phyloP scores from a whole-genome alignment of 768 basidiomycete species.

The Suillus alpinus region DNA sequence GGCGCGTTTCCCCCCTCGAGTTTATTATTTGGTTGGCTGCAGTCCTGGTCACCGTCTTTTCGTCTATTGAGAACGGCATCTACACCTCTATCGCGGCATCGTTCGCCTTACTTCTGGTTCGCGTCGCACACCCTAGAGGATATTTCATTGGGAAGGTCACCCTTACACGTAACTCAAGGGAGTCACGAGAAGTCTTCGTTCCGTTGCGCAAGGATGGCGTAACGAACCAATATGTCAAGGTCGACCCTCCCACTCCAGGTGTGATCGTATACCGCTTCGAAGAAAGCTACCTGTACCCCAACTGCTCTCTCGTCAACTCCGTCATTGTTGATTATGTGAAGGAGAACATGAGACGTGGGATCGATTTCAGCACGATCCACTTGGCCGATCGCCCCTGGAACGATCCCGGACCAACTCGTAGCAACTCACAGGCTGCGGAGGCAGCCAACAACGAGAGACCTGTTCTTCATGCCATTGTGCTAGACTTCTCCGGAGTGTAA shows the following conservation, averaged over 20 bases:
- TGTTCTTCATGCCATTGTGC: constrained; percentile 76
- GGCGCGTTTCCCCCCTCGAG: constrained; percentile 92
- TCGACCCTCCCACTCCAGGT: constrained; percentile 80
- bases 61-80: constrained; percentile 91
- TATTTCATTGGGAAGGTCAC: constrained; percentile 87
- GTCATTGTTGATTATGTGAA: constrained; percentile 81
- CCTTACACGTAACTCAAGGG: constrained; percentile 37
- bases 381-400: constrained; percentile 86
- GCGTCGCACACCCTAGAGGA: constrained; percentile 85
- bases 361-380: constrained; percentile 64
- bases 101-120: constrained; percentile 73
- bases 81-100: constrained; percentile 85
- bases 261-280: constrained; percentile 90
- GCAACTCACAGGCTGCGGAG: constrained; percentile 45
- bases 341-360: constrained; percentile 69
- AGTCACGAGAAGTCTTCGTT: constrained; percentile 75
- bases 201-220: constrained; percentile 64
- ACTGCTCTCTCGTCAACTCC: constrained; percentile 65
- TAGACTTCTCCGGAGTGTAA: constrained; percentile 86
- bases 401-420: constrained; percentile 71
- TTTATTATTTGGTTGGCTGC: constrained; percentile 86
- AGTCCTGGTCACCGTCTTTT: constrained; percentile 87
- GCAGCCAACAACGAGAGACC: constrained; percentile 56
- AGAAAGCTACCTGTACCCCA: constrained; percentile 87
- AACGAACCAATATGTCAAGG: constrained; percentile 65